Conservation (phyloP, 257 asterid species). For the Galeopsis tetrahit region DNA sequence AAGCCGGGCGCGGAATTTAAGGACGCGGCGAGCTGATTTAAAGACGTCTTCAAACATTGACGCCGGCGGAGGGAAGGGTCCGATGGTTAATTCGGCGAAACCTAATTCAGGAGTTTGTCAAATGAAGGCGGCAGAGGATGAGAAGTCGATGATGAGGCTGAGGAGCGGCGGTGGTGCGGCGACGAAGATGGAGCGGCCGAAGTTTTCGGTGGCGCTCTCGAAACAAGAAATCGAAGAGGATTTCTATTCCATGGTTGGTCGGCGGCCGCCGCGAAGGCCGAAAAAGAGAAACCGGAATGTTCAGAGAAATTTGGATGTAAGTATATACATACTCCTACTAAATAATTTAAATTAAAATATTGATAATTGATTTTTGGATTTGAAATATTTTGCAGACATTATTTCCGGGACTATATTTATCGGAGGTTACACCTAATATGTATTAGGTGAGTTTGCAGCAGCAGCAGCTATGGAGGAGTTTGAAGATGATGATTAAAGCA, state of each 20-base stretch:
- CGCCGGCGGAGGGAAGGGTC: not conserved
- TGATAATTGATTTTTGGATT: not conserved
- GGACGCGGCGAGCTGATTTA: not conserved
- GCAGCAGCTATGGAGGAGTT: too few relatives aligned
- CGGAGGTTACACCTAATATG: not conserved
- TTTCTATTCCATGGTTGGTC: not conserved
- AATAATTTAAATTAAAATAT: not conserved
- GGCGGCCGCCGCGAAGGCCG: not conserved
- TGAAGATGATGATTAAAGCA: not conserved
- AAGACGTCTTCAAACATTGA: not conserved
- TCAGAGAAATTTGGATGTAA: not conserved
- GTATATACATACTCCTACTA: not conserved
- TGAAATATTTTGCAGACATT: not conserved
- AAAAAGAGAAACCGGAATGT: not conserved
- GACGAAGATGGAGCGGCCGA: not conserved
- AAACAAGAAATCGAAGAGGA: conserved; percentile 1
- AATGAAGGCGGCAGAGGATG: not conserved
- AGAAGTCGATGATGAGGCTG: not conserved
- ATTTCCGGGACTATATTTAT: not conserved
- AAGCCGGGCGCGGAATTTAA: not conserved
- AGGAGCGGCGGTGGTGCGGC: not conserved
- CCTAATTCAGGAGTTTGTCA: not conserved
- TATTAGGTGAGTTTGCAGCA: not conserved
- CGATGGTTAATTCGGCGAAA: not conserved
- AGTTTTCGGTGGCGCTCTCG: conserved; percentile 3